Percentiles rank a stretch among this genome's conserved stretches.
phyloP scores from a whole-genome alignment of 805 yeast genomes.

The Yarrowia deformans region DNA sequence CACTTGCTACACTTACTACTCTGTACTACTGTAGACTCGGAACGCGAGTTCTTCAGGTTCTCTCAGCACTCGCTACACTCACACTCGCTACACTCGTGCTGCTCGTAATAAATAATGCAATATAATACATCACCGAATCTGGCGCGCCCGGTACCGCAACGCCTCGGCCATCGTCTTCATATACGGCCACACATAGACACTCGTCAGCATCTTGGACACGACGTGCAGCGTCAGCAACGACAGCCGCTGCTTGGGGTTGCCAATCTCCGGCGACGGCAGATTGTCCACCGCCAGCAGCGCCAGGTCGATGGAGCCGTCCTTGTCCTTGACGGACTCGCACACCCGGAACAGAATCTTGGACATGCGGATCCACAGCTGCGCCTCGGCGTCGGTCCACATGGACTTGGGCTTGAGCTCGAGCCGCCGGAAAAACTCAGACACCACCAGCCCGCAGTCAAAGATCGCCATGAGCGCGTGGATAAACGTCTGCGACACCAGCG shows the following conservation, averaged over 20 bases:
- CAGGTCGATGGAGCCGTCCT: conserved; percentile 29
- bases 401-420: conserved; percentile 41
- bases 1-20: no score
- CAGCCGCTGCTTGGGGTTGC: conserved; percentile 33
- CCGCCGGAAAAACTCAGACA: conserved; percentile 49
- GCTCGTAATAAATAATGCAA: conserved; percentile 25
- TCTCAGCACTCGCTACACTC: no score
- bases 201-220: conserved; percentile 28
- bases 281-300: conserved; percentile 17
- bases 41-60: no score
- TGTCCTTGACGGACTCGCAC: conserved; percentile 29
- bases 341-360: conserved; percentile 36
- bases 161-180: conserved; percentile 39
- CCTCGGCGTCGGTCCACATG: conserved; percentile 35
- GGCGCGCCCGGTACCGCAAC: conserved; percentile 17
- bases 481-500: conserved; percentile 50
- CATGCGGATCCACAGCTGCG: conserved; percentile 38
- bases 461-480: conserved; percentile 50
- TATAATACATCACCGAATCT: conserved; percentile 36
- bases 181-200: conserved; percentile 38
- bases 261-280: conserved; percentile 23
- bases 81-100: not conserved
- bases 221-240: conserved; percentile 33
- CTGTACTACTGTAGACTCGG: no score
- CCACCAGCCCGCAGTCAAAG: conserved; percentile 52